Evolutionary conservation across 2,329 filamentous ascomycete species (phyloP), one percentile per base, ranked within the genome.

Genomic region (Macroventuria anomochaeta): DNA sequence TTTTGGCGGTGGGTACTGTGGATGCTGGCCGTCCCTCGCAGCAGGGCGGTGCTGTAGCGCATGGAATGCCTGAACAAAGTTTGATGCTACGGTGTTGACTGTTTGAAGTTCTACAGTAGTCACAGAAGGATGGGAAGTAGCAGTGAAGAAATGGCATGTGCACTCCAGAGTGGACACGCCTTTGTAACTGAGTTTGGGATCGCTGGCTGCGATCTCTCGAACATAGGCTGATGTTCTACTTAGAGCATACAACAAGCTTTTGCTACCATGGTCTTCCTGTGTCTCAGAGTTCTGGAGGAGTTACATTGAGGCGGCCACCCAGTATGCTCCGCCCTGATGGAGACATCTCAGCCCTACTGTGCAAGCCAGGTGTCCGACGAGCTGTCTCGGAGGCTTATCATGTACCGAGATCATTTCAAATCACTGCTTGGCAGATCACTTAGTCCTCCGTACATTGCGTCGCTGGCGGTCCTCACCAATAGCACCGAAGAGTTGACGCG

Each of bases 31-130:
- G 37, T 37, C 34, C 37, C 46, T 52, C 29, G 36, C 33, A 38
- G 38, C 36, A 34, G 32, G 32, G 56, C n/a, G 6, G 50, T 56
- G 52, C 44, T 46, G 36, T 47, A 53, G 48, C 46, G 42, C 44
- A 44, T 48, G 48, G 39, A 42, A 55, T 32, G 36, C 49, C 46
- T 48, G 33, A 38, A 18, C 12, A 42, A n/a, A 28, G 42, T 46
- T 34, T 11, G 38, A 13, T 15, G 29, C 43, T 28, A 20, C 33
- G 17, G 26, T 21, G 2, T 38, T 48, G 17, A 21, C 44, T 12
- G 13, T 13, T 33, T n/a, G 26, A 17, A 12, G 11, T 5, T 7
- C 26, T 21, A 7, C 6, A 7, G 31, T 26, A 10, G 21, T 17
- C 11, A 18, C 34, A n/a, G 0, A 11, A 15, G 13, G 12, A 18